These are phyloP conservation scores for Roridomyces roridus DNA, from an alignment of 768 basidiomycete genomes.

Conservation along the genomic window DNA sequence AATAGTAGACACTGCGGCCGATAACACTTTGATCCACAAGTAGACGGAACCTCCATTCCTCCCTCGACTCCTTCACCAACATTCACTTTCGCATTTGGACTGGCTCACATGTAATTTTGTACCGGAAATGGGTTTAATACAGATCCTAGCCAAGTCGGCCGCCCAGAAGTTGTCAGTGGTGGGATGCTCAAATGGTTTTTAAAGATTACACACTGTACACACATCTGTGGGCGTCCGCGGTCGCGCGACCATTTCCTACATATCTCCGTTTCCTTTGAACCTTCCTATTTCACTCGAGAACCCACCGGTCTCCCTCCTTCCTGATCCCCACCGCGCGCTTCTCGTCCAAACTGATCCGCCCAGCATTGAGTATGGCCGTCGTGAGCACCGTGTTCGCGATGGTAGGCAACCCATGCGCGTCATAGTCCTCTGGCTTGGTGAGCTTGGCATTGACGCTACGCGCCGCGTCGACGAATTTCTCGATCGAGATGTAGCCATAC, in stretches of 20 bases:
- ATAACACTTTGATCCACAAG: not conserved
- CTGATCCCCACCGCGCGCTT: constrained; percentile 82
- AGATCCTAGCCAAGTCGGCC: too few relatives aligned
- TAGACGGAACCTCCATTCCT: constrained; percentile 22
- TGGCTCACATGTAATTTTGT: not conserved
- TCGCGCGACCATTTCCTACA: not conserved
- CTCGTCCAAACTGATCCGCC: constrained; percentile 89
- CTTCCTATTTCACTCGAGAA: constrained; percentile 66
- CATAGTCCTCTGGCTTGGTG: constrained; percentile 73
- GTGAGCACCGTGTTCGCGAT: constrained; percentile 88
- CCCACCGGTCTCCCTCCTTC: constrained; percentile 68
- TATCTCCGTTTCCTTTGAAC: constrained; percentile 26
- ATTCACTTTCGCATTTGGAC: constrained; percentile 18
- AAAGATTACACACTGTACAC: not conserved
- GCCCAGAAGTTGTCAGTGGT: too few relatives aligned
- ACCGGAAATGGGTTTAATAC: too few relatives aligned
- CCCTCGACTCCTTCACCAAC: constrained; percentile 24
- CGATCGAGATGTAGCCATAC: constrained; percentile 91
- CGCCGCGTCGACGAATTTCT: constrained; percentile 89
- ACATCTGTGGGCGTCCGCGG: not conserved
- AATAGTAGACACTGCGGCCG: constrained; percentile 20
- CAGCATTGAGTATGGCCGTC: constrained; percentile 89
- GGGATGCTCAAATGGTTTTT: not conserved
- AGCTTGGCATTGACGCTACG: constrained; percentile 77
- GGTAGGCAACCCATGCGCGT: constrained; percentile 82